Conservation (phyloP, 345 rosid species). For the Hirschfeldia incana region DNA sequence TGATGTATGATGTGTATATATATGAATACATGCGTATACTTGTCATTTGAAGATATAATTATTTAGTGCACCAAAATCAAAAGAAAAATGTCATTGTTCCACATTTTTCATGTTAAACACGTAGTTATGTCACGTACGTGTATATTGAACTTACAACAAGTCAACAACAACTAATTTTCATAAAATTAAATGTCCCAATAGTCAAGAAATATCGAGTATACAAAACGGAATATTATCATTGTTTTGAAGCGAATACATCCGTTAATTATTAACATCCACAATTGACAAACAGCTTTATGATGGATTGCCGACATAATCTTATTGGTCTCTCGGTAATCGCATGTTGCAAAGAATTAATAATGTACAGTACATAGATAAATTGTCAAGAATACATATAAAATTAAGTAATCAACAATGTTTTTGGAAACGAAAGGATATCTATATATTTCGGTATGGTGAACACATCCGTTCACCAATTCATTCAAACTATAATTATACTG, state of each 20-base stretch:
- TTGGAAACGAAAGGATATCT: background rate
- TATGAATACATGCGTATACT: background rate
- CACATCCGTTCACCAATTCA: background rate
- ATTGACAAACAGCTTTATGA: constrained; percentile 3
- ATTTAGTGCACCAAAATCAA: background rate
- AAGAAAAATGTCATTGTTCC: constrained; percentile 17
- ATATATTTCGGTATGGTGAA: background rate
- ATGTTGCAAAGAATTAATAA: background rate
- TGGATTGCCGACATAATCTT: background rate
- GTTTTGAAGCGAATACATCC: constrained; percentile 10
- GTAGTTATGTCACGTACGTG: constrained; percentile 16
- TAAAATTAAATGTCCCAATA: constrained; percentile 8
- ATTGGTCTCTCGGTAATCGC: background rate
- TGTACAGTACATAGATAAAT: background rate
- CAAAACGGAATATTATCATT: background rate
- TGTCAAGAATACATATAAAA: background rate
- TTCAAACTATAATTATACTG: constrained; percentile 8
- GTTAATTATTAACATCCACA: constrained; percentile 5
- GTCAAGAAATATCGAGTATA: constrained; percentile 16
- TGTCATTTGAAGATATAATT: background rate
- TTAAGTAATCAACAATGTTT: background rate
- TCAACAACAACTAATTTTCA: constrained; percentile 28
- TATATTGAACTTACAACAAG: constrained; percentile 35
- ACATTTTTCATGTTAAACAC: constrained; percentile 34
- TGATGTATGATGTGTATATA: constrained; percentile 31